Base-by-base conservation (phyloP, 495 filamentous ascomycete species). In the Letharia columbiana region DNA sequence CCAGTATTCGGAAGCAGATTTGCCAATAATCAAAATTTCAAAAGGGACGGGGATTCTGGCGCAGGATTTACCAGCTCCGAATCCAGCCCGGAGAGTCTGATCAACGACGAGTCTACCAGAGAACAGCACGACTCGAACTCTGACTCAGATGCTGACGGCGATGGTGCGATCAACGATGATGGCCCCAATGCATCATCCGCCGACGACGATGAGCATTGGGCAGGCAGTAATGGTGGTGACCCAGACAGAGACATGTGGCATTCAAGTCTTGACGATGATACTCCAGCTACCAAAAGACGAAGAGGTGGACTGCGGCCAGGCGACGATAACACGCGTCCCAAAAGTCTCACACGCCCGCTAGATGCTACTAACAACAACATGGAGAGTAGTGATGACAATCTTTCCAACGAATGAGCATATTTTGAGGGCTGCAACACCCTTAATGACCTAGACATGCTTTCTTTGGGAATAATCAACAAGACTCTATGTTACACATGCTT, bases 1-100 rank as follows among this genome's bases (percentile, higher is more conserved):
- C 76, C 73, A 20, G 59, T 75, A 0, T 64, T 70, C 8, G 74
- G 76, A 40, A 50, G 76, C 2, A 71, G 72, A 8, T 76, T 82
- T 65, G 67, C 63, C 9, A 67, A 71, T 60, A 75, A 78, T 66
- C 70, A 68, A 8, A 15, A 42, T 5, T 17, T 65, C 54, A 47
- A 37, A 39, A 56, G 20, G 59, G 47, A 31, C 13, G 39, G 17
- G 12, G n/a, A 23, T 23, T 57, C 18, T 18, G 63, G 5, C 39
- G 20, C 54, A 18, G 63, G 31, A 39, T 50, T 65, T 33, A 33
- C 33, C 54, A 37, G 45, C 33, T n/a, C 39, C 33, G 33, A 41
- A 37, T 28, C 20, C 31, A 60, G 40, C 41, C 44, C 41, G 11
- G 63, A 35, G 12, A 45, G 58, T 65, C 41, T 31, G 37, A 44